Evolutionary conservation across 305 asterid species (phyloP), one percentile per base, ranked within the genome.

Genomic region (Solanum aculeatissimum): DNA sequence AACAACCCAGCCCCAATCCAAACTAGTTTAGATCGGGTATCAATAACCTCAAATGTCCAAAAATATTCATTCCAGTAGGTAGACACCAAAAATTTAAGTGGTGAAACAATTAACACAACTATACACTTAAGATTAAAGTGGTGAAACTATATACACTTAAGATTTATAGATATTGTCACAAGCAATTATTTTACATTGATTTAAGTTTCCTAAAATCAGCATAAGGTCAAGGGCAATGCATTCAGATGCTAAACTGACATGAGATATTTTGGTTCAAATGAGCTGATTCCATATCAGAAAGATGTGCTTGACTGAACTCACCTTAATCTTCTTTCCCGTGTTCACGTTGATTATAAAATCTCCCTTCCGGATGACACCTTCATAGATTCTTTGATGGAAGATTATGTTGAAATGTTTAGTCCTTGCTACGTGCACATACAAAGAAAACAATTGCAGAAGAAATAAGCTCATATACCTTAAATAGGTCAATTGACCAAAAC

Each of bases 321-420:
- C 98, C 98, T 97, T 95, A 81, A 97, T 92, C 91, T 91, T 95
- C 96, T 95, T 97, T 83, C 99, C 99, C 1, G 98, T 94, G 91
- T 97, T 97, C 40, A 97, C 91, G 29, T 97, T 97, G 85, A 90
- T 81, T 79, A 97, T 92, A 90, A 93, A 92, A 85, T 97, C 99
- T 58, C 98, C 99, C 91, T 94, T 97, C 93, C 97, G 91, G 84
- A 97, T 89, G 88, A 94, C 85, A 86, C 99, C 99, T 93, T 97
- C 99, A 86, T 97, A 97, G 69, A 95, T 92, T 92, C 99, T 97
- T 90, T 89, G 88, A 85, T 54, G 84, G 38, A 87, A 63, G 85
- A 65, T 32, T 70, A 66, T 80, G 83, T 51, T 40, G n/a, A 53
- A 84, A 38, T 80, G 43, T 18, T 81, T 83, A 49, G 45, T 69